Conservation (phyloP, 768 basidiomycete genomes). For the Hirschioporus abietinus region DNA sequence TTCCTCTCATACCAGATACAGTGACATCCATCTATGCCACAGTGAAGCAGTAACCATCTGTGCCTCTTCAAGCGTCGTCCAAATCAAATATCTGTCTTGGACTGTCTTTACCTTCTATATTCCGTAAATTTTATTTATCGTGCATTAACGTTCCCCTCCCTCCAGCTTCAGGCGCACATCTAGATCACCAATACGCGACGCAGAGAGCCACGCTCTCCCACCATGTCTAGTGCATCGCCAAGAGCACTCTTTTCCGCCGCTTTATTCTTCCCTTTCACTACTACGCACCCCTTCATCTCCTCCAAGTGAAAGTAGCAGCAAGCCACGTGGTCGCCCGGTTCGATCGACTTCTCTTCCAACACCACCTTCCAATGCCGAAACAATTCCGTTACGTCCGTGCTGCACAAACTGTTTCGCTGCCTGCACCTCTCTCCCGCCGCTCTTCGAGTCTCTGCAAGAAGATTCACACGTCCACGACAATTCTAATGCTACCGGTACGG, state of each 20-base stretch:
- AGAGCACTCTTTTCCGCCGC: slow-evolving; percentile 9
- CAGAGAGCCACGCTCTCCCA: slow-evolving; percentile 34
- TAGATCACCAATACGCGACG: slow-evolving; percentile 35
- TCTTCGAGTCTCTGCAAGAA: background rate
- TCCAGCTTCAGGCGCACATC: slow-evolving; percentile 38
- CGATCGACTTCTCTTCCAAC: slow-evolving; percentile 29
- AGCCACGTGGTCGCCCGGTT: slow-evolving; percentile 9
- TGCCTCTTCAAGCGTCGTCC: background rate
- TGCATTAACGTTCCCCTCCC: background rate
- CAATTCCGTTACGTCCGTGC: slow-evolving; percentile 67
- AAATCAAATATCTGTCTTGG: background rate
- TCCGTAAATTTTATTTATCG: background rate
- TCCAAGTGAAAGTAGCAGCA: background rate
- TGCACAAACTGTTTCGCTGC: slow-evolving; percentile 53
- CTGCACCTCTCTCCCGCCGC: background rate
- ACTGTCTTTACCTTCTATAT: background rate
- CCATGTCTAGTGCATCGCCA: slow-evolving; percentile 53
- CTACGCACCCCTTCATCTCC: background rate
- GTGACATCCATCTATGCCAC: too few relatives aligned
- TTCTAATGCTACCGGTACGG: background rate
- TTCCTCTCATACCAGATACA: too few relatives aligned
- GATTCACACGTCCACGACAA: background rate
- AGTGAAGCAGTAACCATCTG: background rate
- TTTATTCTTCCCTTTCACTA: slow-evolving; percentile 9
- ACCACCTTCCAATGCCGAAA: slow-evolving; percentile 37